Base-by-base conservation (phyloP, 2,329 filamentous ascomycete species). In the Fusarium pininemorale region DNA sequence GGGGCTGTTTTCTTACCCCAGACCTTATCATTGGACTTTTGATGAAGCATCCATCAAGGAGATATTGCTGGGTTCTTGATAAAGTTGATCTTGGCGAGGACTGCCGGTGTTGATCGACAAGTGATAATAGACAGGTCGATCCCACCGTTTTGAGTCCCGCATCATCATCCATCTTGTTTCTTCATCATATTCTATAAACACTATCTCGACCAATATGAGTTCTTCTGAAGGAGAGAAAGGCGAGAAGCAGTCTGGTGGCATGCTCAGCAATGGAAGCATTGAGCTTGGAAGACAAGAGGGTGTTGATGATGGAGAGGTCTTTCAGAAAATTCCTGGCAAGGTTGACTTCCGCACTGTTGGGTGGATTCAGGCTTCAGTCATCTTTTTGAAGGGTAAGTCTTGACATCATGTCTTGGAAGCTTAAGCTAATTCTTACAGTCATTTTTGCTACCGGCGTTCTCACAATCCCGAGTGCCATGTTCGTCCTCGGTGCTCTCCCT, bases 311-410 rank as follows among this genome's bases (percentile, higher is more conserved):
- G 63, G 81, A 58, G 85, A 87, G 62, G 83, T 87, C 3, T 87
- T 87, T 77, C 84, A 85, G 75, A 82, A 82, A 32, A 80, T 80
- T 5, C 78, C 83, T 12, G 83, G 84, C 12, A 80, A 80, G 18
- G 85, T 87, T 22, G 81, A 87, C 63, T 87, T 87, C 63, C 81
- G 86, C 32, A 86, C 84, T 13, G 85, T 87, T 26, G 80, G 83
- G 42, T 87, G 86, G 85, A 77, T 85, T 32, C 83, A 85, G 41
- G 85, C 85, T 4, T 83, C 83, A 1, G 82, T 87, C 48, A 86
- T 87, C 57, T 87, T 87, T 66, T 77, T 85, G 28, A 85, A 86
- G 75, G 75, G 82, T 81, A 75, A 62, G 76, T 65, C 30, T 28
- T 22, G 24, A 4, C 20, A 28, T 28, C 28, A 28, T 28, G 28